phyloP scores from a whole-genome alignment of 768 basidiomycete species.

The Cubamyces sp. region DNA sequence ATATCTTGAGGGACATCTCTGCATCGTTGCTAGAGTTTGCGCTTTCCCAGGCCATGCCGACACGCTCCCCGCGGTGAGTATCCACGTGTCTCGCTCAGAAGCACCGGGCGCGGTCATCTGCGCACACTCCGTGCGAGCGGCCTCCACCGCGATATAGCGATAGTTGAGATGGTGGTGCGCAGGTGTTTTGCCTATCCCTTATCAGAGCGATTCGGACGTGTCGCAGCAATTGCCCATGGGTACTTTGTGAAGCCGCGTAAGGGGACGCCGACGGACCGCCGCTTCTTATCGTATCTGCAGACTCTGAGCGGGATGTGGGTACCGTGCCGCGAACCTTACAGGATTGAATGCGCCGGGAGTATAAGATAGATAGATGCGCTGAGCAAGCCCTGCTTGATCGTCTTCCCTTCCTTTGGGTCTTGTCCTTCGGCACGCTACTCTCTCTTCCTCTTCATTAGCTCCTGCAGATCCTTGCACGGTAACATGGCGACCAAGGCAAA shows the following conservation, averaged over 20 bases:
- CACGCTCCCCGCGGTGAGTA: not conserved
- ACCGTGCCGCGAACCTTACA: not conserved
- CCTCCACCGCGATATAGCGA: not conserved
- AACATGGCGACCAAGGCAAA: conserved; percentile 65
- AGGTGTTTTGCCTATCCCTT: conserved; percentile 12
- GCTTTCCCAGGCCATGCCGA: conserved; percentile 4
- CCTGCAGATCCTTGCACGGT: not conserved
- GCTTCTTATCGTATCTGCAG: conserved; percentile 6
- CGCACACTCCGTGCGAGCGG: not conserved
- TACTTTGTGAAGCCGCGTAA: not conserved
- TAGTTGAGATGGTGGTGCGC: not conserved
- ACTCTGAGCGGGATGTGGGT: not conserved
- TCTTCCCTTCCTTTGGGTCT: not conserved
- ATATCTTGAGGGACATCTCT: too few relatives aligned
- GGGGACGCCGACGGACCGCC: conserved; percentile 1
- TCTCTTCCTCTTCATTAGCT: not conserved
- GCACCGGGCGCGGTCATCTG: conserved; percentile 4
- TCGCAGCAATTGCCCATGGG: not conserved
- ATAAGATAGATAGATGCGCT: not conserved
- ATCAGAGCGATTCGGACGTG: not conserved
- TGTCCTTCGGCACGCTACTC: too few relatives aligned
- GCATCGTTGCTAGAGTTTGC: too few relatives aligned
- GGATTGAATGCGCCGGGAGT: not conserved
- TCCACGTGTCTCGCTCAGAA: conserved; percentile 7
- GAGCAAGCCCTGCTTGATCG: not conserved